Evolutionary conservation across 306 rosid genomes (phyloP), one percentile per base, ranked within the genome.

Genomic region (Vigna reflexopilosa): DNA sequence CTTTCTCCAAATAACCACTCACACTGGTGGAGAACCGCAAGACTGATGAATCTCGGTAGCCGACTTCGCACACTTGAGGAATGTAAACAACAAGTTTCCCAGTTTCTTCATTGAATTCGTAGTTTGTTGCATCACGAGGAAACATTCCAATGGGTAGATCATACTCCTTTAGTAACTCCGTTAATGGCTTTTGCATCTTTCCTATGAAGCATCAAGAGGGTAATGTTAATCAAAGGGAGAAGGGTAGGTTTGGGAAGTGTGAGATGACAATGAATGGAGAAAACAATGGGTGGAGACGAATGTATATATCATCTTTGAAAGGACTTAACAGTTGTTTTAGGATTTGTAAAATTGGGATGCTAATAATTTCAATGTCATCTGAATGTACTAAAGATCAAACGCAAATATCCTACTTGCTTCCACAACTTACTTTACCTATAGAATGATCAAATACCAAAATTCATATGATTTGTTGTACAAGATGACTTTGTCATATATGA

Each of bases 121-220:
- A 95, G 91, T 95, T 93, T 30, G 99, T 95, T 30, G 98, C 93
- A 48, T 93, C 94, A 1, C 97, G 97, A 6, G 98, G 99, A 59
- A 95, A 93, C 58, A 95, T 85, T 82, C 98, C 99, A 6, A 85
- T 75, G 0, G 99, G 89, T 24, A 95, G 82, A 86, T 89, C 96
- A 54, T 89, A 85, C 63, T 95, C 99, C 89, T 91, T 89, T 51
- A 95, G 88, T 75, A 96, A 86, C 74, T 95, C 97, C 0, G 88
- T 89, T 73, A 93, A 81, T 48, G 98, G 87, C 84, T 91, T 96
- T 77, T 96, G 99, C 96, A 96, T 91, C 85, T 88, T 93, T 71
- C 99, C 99, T 96, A 90, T 6, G 28, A 32, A 68, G 38, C 24
- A 5, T 38, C 58, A 68, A 36, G 28, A 32, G 54, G 57, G 42